phyloP scores from a whole-genome alignment of 768 basidiomycete genomes.

The Rhizopogon sp. region DNA sequence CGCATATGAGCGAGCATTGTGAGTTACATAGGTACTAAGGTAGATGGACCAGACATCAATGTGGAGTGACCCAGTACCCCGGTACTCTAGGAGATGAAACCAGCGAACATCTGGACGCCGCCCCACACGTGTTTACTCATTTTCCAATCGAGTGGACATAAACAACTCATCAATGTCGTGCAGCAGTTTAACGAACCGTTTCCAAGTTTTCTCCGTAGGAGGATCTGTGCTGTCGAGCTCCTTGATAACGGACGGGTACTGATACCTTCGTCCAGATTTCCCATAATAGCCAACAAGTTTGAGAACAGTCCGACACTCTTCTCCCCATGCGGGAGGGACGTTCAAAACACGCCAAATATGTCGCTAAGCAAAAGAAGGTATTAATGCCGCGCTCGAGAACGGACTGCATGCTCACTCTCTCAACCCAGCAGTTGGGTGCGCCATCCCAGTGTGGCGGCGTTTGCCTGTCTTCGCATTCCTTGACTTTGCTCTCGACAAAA shows the following conservation, averaged over 20 bases:
- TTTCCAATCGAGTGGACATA: background rate
- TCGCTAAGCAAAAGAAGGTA: constrained; percentile 11
- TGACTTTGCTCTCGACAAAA: constrained; percentile 47
- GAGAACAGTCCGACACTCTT: constrained; percentile 47
- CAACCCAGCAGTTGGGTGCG: constrained; percentile 32
- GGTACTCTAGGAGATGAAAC: background rate
- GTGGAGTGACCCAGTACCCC: too few relatives aligned
- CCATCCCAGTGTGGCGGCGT: constrained; percentile 38
- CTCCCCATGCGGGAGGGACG: constrained; percentile 36
- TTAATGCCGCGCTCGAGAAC: background rate
- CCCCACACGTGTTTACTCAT: background rate
- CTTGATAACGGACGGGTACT: constrained; percentile 44
- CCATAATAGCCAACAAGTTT: constrained; percentile 53
- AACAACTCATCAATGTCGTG: constrained; percentile 37
- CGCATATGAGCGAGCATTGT: background rate
- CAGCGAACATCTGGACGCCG: too few relatives aligned
- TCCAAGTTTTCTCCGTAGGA: constrained; percentile 42
- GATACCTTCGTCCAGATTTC: constrained; percentile 41
- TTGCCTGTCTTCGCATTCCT: constrained; percentile 37
- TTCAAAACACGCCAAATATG: constrained; percentile 53
- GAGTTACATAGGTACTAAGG: background rate
- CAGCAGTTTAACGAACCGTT: constrained; percentile 44
- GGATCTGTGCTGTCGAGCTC: constrained; percentile 43
- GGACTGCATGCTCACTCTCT: constrained; percentile 34
- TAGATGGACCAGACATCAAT: background rate